Conservation (phyloP, 257 asterid genomes). For the Apocynum venetum region DNA sequence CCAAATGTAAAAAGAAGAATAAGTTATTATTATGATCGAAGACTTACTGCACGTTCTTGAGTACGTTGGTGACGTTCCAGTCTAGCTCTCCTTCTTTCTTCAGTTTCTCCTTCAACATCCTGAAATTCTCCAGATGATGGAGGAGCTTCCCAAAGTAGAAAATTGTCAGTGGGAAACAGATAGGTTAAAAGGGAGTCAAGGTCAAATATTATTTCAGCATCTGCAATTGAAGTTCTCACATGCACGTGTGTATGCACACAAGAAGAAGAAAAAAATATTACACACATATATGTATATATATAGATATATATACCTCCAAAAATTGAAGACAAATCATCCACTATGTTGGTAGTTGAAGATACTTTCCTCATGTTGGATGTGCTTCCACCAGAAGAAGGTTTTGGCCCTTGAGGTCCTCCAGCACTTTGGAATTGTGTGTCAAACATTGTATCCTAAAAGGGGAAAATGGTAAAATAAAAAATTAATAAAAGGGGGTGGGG, state of each 20-base stretch:
- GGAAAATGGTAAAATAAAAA: constrained; percentile 19
- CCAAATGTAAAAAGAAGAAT: neutral
- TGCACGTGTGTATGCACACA: neutral
- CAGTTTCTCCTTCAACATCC: constrained; percentile 92
- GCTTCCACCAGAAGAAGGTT: constrained; percentile 53
- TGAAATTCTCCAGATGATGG: constrained; percentile 77
- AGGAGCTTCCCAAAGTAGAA: constrained; percentile 40
- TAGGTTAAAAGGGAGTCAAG: constrained; percentile 18
- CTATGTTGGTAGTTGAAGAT: constrained; percentile 66
- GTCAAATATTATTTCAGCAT: neutral
- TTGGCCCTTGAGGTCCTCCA: constrained; percentile 63
- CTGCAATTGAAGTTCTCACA: neutral
- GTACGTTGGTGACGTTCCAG: constrained; percentile 91
- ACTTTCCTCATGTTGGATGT: constrained; percentile 77
- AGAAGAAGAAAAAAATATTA: too few species aligned
- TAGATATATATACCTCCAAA: constrained; percentile 61
- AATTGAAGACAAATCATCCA: constrained; percentile 91
- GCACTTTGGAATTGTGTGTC: constrained; percentile 60
- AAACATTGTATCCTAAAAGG: constrained; percentile 63
- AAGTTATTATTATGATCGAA: constrained; percentile 1
- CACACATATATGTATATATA: too few species aligned
- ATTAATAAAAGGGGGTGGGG: constrained; percentile 6
- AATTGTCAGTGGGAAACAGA: constrained; percentile 25
- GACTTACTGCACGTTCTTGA: constrained; percentile 88
- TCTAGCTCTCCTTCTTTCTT: constrained; percentile 94